Base-by-base conservation (phyloP, 1,284 basidiomycete species). In the Rhizoctonia solani region DNA sequence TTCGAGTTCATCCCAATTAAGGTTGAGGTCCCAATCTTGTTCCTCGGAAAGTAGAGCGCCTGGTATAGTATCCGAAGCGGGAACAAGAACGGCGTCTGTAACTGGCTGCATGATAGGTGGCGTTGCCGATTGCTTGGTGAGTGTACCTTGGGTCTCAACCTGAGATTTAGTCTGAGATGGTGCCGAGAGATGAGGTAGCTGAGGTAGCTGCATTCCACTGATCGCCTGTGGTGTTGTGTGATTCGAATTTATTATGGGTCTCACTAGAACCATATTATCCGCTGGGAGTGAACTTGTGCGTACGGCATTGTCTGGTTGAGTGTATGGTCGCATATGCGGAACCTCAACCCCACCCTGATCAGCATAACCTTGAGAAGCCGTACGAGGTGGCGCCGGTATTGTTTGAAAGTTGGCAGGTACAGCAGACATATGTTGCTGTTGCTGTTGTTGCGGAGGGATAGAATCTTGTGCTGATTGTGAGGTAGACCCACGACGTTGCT, bases 1-100 rank as follows among this genome's bases (percentile, higher is more conserved):
- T 37, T 65, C 61, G n/a, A 65, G 49, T 46, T 65, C 61, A 14
- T 53, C 61, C 50, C 50, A 53, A 46, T 23, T 37, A 23, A 65
- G 3, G 1, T 30, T 32, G 11, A 54, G 34, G 11, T 53, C 50
- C 19, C 21, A 42, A 23, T 53, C 61, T 25, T 44, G 49, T 46
- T 53, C 61, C 11, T 23, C 27, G 0, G 34, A 5, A 3, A 27
- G n/a, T 21, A 25, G 3, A 49, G 46, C 23, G 21, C 11, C 21
- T 49, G 46, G 46, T 13, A 19, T 19, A 46, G 8, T 6, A 6
- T 46, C 19, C 9, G 44, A 21, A 21, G 11, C 23, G 25, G n/a
- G 8, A 21, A 11, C 6, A 44, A 16, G 41, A 5, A 16, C 41
- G n/a, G 4, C n/a, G 5, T 16, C 41, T 44, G 14, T 16, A 21